phyloP scores from a whole-genome alignment of 495 filamentous ascomycete species.

The Aspergillus kassunensis region DNA sequence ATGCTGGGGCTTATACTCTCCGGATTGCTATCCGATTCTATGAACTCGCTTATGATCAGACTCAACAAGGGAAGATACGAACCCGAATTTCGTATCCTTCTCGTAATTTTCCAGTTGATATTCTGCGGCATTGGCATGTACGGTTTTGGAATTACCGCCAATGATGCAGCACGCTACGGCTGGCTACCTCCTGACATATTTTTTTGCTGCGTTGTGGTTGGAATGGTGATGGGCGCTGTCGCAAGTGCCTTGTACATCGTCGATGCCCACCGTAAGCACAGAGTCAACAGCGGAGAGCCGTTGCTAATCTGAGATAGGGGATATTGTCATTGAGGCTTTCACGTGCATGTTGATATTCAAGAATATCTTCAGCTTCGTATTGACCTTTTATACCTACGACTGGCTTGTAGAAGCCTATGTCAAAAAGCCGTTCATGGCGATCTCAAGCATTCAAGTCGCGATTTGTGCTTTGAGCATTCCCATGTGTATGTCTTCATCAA shows the following conservation, averaged over 20 bases:
- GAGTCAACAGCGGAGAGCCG: background rate
- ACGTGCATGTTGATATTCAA: constrained; percentile 90
- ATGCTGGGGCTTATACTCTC: constrained; percentile 71
- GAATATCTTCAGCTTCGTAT: constrained; percentile 83
- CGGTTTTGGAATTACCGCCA: constrained; percentile 71
- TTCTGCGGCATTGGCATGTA: constrained; percentile 77
- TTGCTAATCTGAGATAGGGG: constrained; percentile 43
- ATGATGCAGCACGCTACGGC: constrained; percentile 54
- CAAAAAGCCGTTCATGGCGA: constrained; percentile 60
- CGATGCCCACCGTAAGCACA: constrained; percentile 77
- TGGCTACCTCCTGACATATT: constrained; percentile 75
- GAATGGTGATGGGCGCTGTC: constrained; percentile 89
- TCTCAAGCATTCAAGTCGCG: constrained; percentile 72
- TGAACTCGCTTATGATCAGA: constrained; percentile 63
- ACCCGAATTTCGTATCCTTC: constrained; percentile 80
- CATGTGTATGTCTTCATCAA: constrained; percentile 60
- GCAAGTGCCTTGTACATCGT: constrained; percentile 86
- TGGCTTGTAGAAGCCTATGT: constrained; percentile 66
- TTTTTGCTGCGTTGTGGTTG: constrained; percentile 71
- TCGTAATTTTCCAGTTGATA: constrained; percentile 76
- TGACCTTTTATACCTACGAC: constrained; percentile 77
- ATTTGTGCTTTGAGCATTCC: constrained; percentile 70
- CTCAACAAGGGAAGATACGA: constrained; percentile 80
- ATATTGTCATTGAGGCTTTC: constrained; percentile 86
- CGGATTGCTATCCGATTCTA: constrained; percentile 71